Evolutionary conservation across 495 filamentous ascomycete species (phyloP), one percentile per base, ranked within the genome.

Genomic region (Daldinia bambusicola): DNA sequence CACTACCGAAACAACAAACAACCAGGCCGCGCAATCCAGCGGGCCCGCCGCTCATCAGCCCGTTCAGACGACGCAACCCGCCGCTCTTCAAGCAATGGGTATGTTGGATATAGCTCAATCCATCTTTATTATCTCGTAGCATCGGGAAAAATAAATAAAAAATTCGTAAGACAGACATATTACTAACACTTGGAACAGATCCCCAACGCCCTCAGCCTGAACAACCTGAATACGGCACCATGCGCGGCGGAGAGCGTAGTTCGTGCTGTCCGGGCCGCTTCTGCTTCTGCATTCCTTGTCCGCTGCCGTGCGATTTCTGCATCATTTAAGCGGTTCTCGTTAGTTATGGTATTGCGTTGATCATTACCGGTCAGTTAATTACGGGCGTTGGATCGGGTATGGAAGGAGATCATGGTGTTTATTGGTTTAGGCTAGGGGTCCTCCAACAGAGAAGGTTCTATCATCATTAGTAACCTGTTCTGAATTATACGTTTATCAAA

Each of bases 231-330:
- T 61, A 75, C 30, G 72, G 76, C 31, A 41, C 50, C n/a, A 51
- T 83, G 43, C 79, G 81, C 18, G 81, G 81, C 18, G 81, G 81
- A 22, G 71, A 80, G 1, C 75, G 80, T 14, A 61, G 79, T 34
- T 63, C 67, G 0, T 41, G 52, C 12, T 83, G 81, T 36, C 81
- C 81, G 1, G 81, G 81, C 9, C 76, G 79, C 2, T 83, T 83
- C 66, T 83, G 81, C 69, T 83, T 83, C 76, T 79, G 76, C 53
- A 74, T 83, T 18, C 81, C 81, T 1, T 83, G 81, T 71, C 81
- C 81, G 20, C 48, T 83, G 22, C 80, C 80, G 1, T 81, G 78
- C 62, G 78, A 83, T 59, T 83, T 73, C 70, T 81, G 80, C 53
- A 79, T 83, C 26, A 82, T 83, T 43, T 77, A 59, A 74, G 22